These are phyloP conservation scores for Aphanomyces cochlioides DNA, from an alignment of 352 stramenopile genomes.

Conservation along the genomic window DNA sequence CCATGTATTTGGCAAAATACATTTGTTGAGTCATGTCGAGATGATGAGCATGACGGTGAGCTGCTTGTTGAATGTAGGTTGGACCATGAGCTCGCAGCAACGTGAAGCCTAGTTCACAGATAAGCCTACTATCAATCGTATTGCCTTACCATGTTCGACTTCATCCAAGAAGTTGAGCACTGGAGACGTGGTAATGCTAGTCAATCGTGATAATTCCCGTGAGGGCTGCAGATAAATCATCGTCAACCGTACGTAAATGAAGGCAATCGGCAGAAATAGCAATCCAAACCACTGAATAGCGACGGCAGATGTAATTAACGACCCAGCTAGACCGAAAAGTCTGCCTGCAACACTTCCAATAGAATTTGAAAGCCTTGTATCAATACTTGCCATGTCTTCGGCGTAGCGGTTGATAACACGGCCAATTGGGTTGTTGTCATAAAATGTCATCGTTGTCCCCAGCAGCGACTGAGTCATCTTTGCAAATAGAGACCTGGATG, in stretches of 20 bases:
- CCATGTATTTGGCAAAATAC: slow-evolving; percentile 65
- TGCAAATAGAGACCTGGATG: slow-evolving; percentile 76
- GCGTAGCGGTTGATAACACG: slow-evolving; percentile 89
- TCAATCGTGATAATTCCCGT: slow-evolving; percentile 43
- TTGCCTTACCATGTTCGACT: slow-evolving; percentile 23
- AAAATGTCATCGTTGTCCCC: slow-evolving; percentile 88
- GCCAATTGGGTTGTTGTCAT: slow-evolving; percentile 89
- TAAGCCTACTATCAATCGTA: no score
- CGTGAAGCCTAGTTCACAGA: slow-evolving; percentile 33
- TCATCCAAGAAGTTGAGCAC: slow-evolving; percentile 38
- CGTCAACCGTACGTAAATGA: slow-evolving; percentile 63
- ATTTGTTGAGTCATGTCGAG: slow-evolving; percentile 70
- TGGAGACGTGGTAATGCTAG: slow-evolving; percentile 41
- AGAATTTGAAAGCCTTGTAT: slow-evolving; percentile 77
- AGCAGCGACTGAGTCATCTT: slow-evolving; percentile 84
- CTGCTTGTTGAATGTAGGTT: slow-evolving; percentile 37
- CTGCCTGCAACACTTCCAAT: slow-evolving; percentile 58
- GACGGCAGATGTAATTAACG: slow-evolving; percentile 60
- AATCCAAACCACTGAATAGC: slow-evolving; percentile 64
- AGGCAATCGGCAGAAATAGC: slow-evolving; percentile 69
- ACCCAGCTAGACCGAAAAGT: slow-evolving; percentile 70
- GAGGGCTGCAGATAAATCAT: slow-evolving; percentile 43
- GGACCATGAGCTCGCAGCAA: slow-evolving; percentile 41
- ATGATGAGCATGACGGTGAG: slow-evolving; percentile 37
- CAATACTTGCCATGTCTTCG: slow-evolving; percentile 90